Conservation (phyloP, 169 alveolate species). For the Besnoitia besnoiti region DNA sequence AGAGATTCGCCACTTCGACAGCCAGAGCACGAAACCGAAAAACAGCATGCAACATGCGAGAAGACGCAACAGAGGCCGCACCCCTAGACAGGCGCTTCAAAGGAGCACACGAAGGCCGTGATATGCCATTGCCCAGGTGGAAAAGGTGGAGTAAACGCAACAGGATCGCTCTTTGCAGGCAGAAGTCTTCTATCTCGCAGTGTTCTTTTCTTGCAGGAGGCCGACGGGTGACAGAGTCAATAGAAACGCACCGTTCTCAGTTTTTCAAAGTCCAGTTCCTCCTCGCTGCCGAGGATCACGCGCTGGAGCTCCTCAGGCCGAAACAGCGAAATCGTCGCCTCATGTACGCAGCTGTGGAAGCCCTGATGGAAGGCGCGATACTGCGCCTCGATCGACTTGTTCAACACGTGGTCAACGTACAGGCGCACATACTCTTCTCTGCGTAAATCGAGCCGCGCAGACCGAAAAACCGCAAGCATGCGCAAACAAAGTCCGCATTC, state of each 20-base stretch:
- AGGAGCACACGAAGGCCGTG: too few species aligned
- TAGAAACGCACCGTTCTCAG: slow-evolving; percentile 61
- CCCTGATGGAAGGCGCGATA: slow-evolving; percentile 84
- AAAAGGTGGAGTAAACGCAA: too few species aligned
- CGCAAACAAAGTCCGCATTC: too few species aligned
- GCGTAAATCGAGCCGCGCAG: not conserved
- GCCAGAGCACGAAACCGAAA: too few species aligned
- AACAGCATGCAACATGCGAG: too few species aligned
- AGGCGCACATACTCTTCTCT: slow-evolving; percentile 80
- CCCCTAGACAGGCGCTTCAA: too few species aligned
- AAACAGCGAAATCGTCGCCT: slow-evolving; percentile 57
- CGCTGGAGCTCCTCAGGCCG: slow-evolving; percentile 87
- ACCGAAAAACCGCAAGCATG: not conserved
- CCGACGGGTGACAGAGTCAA: not conserved
- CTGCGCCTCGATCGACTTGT: slow-evolving; percentile 77
- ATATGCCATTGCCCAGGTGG: too few species aligned
- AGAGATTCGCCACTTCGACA: too few species aligned
- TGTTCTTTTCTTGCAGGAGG: too few species aligned
- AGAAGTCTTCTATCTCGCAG: too few species aligned
- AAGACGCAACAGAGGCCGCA: too few species aligned
- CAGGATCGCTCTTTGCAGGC: too few species aligned
- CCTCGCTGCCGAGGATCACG: slow-evolving; percentile 84
- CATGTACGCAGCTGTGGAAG: slow-evolving; percentile 83
- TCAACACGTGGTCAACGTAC: slow-evolving; percentile 82
- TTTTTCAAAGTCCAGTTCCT: slow-evolving; percentile 82